A percentile compares a stretch with the other conserved stretches of the same genome.
Evolutionary conservation across 352 stramenopile species (phyloP).

Genomic region (Globisporangium solare): DNA sequence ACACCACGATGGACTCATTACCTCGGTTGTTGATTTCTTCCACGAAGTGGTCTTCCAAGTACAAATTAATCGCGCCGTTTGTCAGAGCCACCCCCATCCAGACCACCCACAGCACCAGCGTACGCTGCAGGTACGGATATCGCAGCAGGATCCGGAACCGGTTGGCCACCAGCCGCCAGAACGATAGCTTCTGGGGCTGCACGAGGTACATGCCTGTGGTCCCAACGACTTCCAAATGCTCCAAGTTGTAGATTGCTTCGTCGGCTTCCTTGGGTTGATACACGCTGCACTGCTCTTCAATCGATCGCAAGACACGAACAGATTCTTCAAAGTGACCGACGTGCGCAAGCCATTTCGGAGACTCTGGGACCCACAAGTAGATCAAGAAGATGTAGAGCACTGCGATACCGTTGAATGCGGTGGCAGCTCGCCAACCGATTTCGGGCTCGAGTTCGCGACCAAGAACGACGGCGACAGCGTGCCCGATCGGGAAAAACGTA

Average conservation of each 20-base stretch:
- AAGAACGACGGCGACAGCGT: background rate
- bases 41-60: background rate
- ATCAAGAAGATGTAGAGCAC: conserved; percentile 1
- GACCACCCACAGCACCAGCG: conserved; percentile 4
- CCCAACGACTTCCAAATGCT: background rate
- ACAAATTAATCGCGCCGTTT: background rate
- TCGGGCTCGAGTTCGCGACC: background rate
- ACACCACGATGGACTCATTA: background rate
- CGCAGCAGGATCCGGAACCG: background rate
- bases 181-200: background rate
- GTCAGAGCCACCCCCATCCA: background rate
- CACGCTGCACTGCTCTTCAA: background rate
- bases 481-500: background rate
- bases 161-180: background rate
- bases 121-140: conserved; percentile 6
- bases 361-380: background rate
- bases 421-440: conserved; percentile 1
- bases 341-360: conserved; percentile 4
- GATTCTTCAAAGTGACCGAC: background rate
- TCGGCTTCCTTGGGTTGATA: background rate
- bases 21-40: background rate
- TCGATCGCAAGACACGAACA: background rate
- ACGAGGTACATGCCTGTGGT: background rate
- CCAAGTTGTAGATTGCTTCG: conserved; percentile 4
- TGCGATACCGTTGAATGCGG: background rate